Base-by-base conservation (phyloP, 768 basidiomycete genomes). In the Lactarius hengduanensis region DNA sequence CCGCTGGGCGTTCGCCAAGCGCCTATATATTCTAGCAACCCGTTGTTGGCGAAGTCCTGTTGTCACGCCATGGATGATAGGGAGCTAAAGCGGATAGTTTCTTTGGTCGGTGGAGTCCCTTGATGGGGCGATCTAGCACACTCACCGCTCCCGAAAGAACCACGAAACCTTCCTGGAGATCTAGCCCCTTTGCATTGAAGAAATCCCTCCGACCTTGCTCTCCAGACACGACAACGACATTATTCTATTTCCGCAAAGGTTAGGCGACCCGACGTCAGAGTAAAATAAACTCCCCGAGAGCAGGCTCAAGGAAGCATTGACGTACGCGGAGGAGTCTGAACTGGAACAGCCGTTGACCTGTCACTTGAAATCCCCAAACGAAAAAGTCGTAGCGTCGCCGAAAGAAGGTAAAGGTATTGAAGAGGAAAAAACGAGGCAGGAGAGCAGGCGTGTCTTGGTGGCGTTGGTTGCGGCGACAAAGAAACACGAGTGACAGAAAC, bases 101-200 rank as follows among this genome's bases (percentile, higher is more conserved):
- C 5, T 57, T 41, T 53, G 38, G 57, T 61, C 15, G 43, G 59
- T 47, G 26, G 18, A 43, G 36, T 26, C 13, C 20, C 18, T 26
- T 66, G 43, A 8, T n/a, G 45, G 40, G 13, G 55, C 50, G 22
- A 50, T 50, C 30, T 67, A 28, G 41, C 53, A 57, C 38, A 30
- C 88, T 70, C 74, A 91, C 90, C 63, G 88, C 89, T 59, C 90
- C 90, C 59, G 88, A 89, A 67, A 92, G 81, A 72, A 90, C 83
- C 72, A 86, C 89, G 80, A 90, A 92, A 6, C 89, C 90, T 78
- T 90, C 89, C 50, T 86, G 87, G 59, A 92, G 82, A 75, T 91
- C 89, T 68, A 92, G 83, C 26, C 83, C 83, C 76, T 84, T 86
- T 63, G 87, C 84, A 3, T 82, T 81, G 72, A 91, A 89, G 76